phyloP scores from a whole-genome alignment of 192 early-diverging fungal species.

The Mortierella claussenii region DNA sequence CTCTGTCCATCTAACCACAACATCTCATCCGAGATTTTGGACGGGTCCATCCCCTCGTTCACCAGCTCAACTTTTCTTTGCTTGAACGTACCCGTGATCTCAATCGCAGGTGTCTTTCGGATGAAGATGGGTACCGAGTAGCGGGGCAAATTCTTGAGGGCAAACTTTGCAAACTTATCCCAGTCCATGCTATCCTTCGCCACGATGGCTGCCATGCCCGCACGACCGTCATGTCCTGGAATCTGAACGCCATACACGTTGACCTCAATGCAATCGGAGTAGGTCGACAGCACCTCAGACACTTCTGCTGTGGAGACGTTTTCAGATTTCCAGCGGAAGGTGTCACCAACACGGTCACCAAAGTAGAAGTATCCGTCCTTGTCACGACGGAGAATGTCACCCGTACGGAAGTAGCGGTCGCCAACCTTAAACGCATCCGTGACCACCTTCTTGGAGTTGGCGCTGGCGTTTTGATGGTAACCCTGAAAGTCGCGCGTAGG shows the following conservation, averaged over 20 bases:
- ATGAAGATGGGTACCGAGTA: constrained; percentile 77
- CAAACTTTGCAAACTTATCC: constrained; percentile 56
- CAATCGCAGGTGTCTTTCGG: constrained; percentile 64
- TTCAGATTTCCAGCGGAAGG: constrained; percentile 79
- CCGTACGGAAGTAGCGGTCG: constrained; percentile 69
- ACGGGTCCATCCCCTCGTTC: constrained; percentile 61
- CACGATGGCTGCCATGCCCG: constrained; percentile 76
- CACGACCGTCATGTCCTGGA: constrained; percentile 72
- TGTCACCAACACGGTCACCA: constrained; percentile 76
- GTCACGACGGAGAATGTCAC: constrained; percentile 70
- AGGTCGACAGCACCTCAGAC: constrained; percentile 63
- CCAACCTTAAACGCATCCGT: constrained; percentile 70
- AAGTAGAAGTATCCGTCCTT: constrained; percentile 70
- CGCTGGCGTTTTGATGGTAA: constrained; percentile 64
- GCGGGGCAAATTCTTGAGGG: constrained; percentile 60
- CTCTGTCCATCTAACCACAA: constrained; percentile 58
- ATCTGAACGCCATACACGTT: constrained; percentile 75
- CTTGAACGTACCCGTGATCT: constrained; percentile 65
- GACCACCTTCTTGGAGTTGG: constrained; percentile 67
- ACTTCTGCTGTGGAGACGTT: constrained; percentile 73
- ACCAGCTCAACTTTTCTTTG: constrained; percentile 60
- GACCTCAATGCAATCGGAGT: constrained; percentile 68
- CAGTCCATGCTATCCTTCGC: constrained; percentile 57
- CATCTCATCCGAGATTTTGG: constrained; percentile 52
- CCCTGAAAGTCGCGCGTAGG: constrained; percentile 52